A percentile compares a stretch with the other conserved stretches of the same genome.
Conservation (phyloP, 352 stramenopile species). For the Pythium dissotocum region DNA sequence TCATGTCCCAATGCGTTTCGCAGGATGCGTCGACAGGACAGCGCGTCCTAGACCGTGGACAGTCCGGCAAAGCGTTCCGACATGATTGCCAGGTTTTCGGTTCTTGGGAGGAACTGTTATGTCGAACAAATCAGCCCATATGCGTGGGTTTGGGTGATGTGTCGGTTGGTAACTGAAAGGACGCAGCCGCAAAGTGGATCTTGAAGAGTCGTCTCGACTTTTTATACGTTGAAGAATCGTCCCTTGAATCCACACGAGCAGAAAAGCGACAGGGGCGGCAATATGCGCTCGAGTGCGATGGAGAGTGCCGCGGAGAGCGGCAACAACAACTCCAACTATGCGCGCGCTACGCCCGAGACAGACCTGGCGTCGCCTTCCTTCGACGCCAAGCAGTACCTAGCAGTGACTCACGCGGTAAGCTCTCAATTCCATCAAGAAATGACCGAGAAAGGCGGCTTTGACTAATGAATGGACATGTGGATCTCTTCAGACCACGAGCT, state of each 20-base stretch:
- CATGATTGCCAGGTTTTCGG: not conserved
- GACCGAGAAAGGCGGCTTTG: not conserved
- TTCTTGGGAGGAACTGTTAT: not conserved
- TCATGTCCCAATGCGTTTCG: conserved; percentile 5
- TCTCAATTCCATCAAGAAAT: not conserved
- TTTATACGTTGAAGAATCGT: no score
- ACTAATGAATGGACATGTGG: not conserved
- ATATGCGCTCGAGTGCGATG: conserved; percentile 25
- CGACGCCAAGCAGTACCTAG: conserved; percentile 60
- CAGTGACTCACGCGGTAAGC: conserved; percentile 60
- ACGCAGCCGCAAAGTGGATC: conserved; percentile 6
- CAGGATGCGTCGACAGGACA: not conserved
- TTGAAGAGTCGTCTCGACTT: conserved; percentile 21
- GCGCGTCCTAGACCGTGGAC: no score
- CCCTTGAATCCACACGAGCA: not conserved
- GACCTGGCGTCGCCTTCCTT: conserved; percentile 67
- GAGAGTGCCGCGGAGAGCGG: conserved; percentile 10
- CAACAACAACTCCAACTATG: conserved; percentile 12
- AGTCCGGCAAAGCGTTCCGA: no score
- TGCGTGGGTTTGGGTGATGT: no score
- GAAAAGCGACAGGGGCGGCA: not conserved
- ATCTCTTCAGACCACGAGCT: conserved; percentile 54
- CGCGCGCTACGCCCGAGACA: conserved; percentile 32
- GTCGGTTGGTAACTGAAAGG: conserved; percentile 6
- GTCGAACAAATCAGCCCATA: not conserved